These are phyloP conservation scores for Trichoderma koningii DNA, from an alignment of 2,329 filamentous ascomycete species.

Conservation along the genomic window DNA sequence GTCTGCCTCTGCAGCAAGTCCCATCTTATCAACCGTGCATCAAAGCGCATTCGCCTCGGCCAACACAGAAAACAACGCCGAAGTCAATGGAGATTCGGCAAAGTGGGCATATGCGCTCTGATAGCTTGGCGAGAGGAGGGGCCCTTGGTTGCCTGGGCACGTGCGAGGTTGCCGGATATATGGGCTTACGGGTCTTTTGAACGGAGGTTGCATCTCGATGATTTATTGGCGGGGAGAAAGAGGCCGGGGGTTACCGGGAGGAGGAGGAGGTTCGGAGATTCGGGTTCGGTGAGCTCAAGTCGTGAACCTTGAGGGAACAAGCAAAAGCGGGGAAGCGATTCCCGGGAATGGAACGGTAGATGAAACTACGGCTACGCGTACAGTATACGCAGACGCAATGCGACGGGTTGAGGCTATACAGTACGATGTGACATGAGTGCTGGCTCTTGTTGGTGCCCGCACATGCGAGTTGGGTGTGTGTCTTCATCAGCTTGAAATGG, in stretches of 20 bases:
- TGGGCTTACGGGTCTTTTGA: background rate
- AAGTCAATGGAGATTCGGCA: conserved; percentile 10
- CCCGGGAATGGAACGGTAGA: background rate
- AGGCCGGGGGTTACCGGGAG: background rate
- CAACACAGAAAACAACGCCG: background rate
- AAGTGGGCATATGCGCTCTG: background rate
- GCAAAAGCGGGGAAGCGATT: background rate
- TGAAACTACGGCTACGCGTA: too few species aligned
- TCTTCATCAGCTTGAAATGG: background rate
- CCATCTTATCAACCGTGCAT: background rate
- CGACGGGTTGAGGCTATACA: background rate
- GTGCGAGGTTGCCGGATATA: conserved; percentile 12
- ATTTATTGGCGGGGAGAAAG: background rate
- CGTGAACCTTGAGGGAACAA: too few species aligned
- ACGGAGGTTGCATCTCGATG: background rate
- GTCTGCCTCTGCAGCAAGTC: background rate
- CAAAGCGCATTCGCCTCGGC: background rate
- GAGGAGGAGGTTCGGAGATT: conserved; percentile 21
- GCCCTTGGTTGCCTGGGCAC: background rate
- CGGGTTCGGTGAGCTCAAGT: conserved; percentile 5
- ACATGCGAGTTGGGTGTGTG: conserved; percentile 2
- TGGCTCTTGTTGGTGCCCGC: conserved; percentile 19
- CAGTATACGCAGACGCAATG: too few species aligned
- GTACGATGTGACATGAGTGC: conserved; percentile 9
- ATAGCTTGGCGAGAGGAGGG: background rate